Evolutionary conservation across 2,329 filamentous ascomycete species (phyloP).

Genomic region (Phaeosphaeria sp.): DNA sequence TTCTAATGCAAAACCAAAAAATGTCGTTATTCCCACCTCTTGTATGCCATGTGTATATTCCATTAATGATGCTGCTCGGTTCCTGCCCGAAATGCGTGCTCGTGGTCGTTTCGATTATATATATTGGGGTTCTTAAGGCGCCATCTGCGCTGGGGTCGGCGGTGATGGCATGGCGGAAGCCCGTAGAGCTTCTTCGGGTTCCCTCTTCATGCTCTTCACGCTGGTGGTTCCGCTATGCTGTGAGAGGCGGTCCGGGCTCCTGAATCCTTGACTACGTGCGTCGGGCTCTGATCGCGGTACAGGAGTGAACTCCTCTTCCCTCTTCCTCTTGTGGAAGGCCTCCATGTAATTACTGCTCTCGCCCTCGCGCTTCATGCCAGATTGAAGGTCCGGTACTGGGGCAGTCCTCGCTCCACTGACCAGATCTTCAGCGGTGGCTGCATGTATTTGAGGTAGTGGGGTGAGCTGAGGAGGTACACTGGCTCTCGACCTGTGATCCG

Average conservation of each 20-base stretch:
- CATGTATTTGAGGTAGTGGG: slow-evolving; percentile 41
- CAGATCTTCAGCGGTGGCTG: slow-evolving; percentile 41
- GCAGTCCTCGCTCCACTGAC: slow-evolving; percentile 45
- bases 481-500: slow-evolving; percentile 38
- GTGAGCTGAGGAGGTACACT: slow-evolving; percentile 47
- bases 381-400: slow-evolving; percentile 36
- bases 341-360: slow-evolving; percentile 38
- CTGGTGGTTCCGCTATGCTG: slow-evolving; percentile 45
- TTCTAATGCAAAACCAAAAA: slow-evolving; percentile 16
- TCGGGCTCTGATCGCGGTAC: slow-evolving; percentile 31
- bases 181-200: slow-evolving; percentile 36
- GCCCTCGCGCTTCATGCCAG: slow-evolving; percentile 37
- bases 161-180: slow-evolving; percentile 25
- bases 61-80: slow-evolving; percentile 32
- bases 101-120: background rate
- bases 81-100: slow-evolving; percentile 28
- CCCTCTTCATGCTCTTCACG: slow-evolving; percentile 43
- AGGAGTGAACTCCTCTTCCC: slow-evolving; percentile 33
- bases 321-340: slow-evolving; percentile 39
- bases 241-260: slow-evolving; percentile 43
- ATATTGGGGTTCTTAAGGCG: slow-evolving; percentile 14
- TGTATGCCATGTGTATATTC: slow-evolving; percentile 10
- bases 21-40: slow-evolving; percentile 7
- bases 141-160: slow-evolving; percentile 18
- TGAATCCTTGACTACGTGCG: slow-evolving; percentile 34